Evolutionary conservation across 345 rosid genomes (phyloP).

Genomic region (Moringa oleifera): DNA sequence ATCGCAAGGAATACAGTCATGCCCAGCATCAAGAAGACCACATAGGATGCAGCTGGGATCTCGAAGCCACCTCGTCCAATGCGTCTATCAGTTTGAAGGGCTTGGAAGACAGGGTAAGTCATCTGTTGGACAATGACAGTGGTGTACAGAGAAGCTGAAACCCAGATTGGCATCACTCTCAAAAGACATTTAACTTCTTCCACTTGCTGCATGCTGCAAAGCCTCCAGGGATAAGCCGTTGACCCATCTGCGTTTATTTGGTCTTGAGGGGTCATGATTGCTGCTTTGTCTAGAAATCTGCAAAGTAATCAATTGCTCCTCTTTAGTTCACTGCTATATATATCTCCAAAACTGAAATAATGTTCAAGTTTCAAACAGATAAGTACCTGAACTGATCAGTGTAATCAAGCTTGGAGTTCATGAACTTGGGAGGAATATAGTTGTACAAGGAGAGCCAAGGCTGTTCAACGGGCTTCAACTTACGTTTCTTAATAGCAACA

Average conservation of each 20-base stretch:
- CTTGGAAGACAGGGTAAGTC: conserved; percentile 57
- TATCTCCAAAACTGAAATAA: too few relatives aligned
- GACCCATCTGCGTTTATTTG: conserved; percentile 40
- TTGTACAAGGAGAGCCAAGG: conserved; percentile 33
- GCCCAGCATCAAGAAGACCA: conserved; percentile 47
- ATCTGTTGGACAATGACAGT: conserved; percentile 39
- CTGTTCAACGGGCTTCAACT: conserved; percentile 31
- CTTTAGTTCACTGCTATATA: too few relatives aligned
- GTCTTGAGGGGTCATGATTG: conserved; percentile 34
- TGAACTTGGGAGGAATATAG: conserved; percentile 25
- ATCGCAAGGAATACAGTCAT: conserved; percentile 46
- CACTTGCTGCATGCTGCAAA: conserved; percentile 64
- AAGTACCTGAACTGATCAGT: conserved; percentile 31
- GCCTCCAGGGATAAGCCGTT: conserved; percentile 50
- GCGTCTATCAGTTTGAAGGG: conserved; percentile 49
- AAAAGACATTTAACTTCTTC: conserved; percentile 66
- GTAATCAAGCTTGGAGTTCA: conserved; percentile 29
- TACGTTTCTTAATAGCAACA: conserved; percentile 52
- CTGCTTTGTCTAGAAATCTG: conserved; percentile 61
- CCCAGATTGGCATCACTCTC: conserved; percentile 60
- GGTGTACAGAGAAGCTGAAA: conserved; percentile 36
- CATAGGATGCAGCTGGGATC: conserved; percentile 55
- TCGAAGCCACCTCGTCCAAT: conserved; percentile 35
- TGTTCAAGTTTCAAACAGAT: too few relatives aligned
- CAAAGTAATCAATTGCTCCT: too few relatives aligned